These are phyloP conservation scores for Neocatenulostroma microsporum DNA, from an alignment of 2,329 filamentous ascomycete species.

Conservation along the genomic window DNA sequence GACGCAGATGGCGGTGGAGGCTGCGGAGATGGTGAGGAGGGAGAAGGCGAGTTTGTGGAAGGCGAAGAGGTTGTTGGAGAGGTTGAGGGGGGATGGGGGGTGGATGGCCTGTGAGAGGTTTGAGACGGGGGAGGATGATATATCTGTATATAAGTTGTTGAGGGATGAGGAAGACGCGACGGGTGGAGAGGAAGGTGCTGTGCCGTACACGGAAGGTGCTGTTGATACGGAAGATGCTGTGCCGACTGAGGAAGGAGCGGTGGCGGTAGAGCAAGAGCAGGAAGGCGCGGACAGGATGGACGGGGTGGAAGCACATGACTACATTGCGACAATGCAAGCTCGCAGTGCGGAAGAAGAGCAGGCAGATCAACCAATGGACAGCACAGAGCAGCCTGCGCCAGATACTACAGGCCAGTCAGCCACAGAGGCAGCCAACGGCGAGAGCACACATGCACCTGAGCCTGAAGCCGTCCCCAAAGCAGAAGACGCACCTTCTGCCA, in stretches of 20 bases:
- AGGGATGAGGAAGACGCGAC: slow-evolving; percentile 9
- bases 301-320: slow-evolving; percentile 18
- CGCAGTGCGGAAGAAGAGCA: background rate
- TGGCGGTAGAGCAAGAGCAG: slow-evolving; percentile 2
- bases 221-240: slow-evolving; percentile 10
- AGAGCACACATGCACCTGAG: slow-evolving; percentile 2
- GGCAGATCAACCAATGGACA: background rate
- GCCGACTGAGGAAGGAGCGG: slow-evolving; percentile 4
- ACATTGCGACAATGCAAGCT: slow-evolving; percentile 1
- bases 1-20: slow-evolving; percentile 61
- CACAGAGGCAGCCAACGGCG: slow-evolving; percentile 1
- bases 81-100: slow-evolving; percentile 65
- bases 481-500: slow-evolving; percentile 5
- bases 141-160: slow-evolving; percentile 13
- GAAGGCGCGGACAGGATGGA: slow-evolving; percentile 16
- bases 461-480: slow-evolving; percentile 2
- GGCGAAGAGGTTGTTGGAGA: slow-evolving; percentile 65
- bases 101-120: slow-evolving; percentile 52
- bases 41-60: slow-evolving; percentile 66
- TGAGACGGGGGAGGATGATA: slow-evolving; percentile 44
- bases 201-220: slow-evolving; percentile 20
- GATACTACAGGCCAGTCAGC: no score
- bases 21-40: slow-evolving; percentile 62
- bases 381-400: background rate
- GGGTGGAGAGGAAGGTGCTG: slow-evolving; percentile 13